Evolutionary conservation across 495 filamentous ascomycete genomes (phyloP).

Genomic region (Lasiosphaeria ovina): DNA sequence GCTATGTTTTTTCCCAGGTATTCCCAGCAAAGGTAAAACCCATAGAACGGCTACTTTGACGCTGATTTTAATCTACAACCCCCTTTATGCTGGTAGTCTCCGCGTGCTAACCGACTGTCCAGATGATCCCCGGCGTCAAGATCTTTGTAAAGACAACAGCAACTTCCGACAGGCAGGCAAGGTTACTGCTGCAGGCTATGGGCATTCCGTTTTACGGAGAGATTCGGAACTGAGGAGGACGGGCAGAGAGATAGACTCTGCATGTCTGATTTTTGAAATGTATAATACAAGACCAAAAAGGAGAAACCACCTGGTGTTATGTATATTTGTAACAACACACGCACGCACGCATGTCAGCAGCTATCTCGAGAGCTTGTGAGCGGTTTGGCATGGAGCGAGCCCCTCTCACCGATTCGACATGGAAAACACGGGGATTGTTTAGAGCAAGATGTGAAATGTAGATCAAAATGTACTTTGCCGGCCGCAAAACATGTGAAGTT

Average conservation of each 20-base stretch:
- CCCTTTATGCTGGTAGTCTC: constrained; percentile 5
- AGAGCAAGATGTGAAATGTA: too few species aligned
- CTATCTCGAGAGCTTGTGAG: too few species aligned
- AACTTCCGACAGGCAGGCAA: constrained; percentile 86
- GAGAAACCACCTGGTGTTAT: neutral
- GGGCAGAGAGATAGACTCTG: neutral
- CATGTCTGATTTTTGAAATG: constrained; percentile 17
- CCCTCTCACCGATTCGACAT: too few species aligned
- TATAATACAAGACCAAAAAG: constrained; percentile 7
- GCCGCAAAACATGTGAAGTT: too few species aligned
- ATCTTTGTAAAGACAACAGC: constrained; percentile 86
- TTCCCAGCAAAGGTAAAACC: constrained; percentile 21
- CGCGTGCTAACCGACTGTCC: constrained; percentile 37
- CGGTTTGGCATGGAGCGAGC: too few species aligned
- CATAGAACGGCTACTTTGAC: neutral
- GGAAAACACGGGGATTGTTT: too few species aligned
- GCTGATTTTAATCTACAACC: neutral
- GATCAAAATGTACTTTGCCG: too few species aligned
- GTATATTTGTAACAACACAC: constrained; percentile 20
- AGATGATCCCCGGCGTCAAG: constrained; percentile 90
- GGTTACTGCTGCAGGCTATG: constrained; percentile 74
- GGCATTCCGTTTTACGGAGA: constrained; percentile 85
- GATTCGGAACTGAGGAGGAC: constrained; percentile 33
- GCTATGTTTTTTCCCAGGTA: constrained; percentile 19
- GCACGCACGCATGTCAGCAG: constrained; percentile 10